Percentiles rank a stretch among this genome's conserved stretches.
These are phyloP conservation scores for Meredithiella fracta DNA, from an alignment of 2,329 filamentous ascomycete genomes.

Conservation along the genomic window DNA sequence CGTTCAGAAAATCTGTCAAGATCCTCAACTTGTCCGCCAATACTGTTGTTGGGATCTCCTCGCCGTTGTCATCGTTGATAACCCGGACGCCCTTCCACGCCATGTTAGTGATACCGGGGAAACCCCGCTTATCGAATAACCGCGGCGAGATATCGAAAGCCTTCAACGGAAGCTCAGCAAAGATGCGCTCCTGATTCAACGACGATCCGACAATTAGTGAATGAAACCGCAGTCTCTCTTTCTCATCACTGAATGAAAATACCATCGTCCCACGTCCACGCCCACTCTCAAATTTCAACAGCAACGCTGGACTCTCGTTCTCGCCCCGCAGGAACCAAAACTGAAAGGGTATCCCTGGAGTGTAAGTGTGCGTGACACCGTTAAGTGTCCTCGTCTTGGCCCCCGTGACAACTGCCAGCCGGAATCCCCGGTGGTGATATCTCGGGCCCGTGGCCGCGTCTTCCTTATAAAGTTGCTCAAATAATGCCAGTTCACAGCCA, in stretches of 20 bases:
- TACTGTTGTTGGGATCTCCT: conserved; percentile 48
- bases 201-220: conserved; percentile 56
- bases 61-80: conserved; percentile 53
- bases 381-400: conserved; percentile 62
- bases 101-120: conserved; percentile 33
- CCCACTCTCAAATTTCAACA: conserved; percentile 53
- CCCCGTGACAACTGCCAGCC: conserved; percentile 62
- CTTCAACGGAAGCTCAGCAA: conserved; percentile 50
- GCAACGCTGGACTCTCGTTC: conserved; percentile 49
- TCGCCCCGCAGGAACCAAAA: conserved; percentile 65
- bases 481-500: conserved; percentile 57
- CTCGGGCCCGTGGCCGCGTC: conserved; percentile 57
- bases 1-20: conserved; percentile 57
- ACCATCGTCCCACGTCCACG: conserved; percentile 54
- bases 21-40: conserved; percentile 62
- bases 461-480: conserved; percentile 53
- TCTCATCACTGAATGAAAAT: conserved; percentile 58
- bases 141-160: conserved; percentile 45
- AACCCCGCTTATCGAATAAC: conserved; percentile 32
- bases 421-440: conserved; percentile 60
- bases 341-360: conserved; percentile 49
- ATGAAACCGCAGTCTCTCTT: conserved; percentile 55
- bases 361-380: conserved; percentile 54
- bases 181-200: conserved; percentile 52
- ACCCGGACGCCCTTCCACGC: conserved; percentile 53